phyloP scores from a whole-genome alignment of 2,329 filamentous ascomycete species.

The Alternaria triticina region DNA sequence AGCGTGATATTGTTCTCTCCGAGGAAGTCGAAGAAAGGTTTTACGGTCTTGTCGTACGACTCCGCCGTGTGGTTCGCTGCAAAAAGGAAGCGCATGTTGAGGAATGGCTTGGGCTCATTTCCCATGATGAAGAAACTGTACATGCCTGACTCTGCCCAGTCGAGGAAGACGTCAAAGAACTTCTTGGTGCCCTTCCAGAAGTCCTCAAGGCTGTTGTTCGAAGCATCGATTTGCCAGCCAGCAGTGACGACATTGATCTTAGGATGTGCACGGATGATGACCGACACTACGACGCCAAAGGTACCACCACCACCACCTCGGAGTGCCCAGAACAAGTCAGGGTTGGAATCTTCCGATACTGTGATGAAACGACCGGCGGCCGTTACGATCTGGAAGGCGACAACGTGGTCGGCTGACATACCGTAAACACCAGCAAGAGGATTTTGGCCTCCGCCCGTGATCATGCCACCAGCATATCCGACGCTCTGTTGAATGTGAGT shows the following conservation, averaged over 20 bases:
- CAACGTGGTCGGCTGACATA: slow-evolving; percentile 31
- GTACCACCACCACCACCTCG: slow-evolving; percentile 31
- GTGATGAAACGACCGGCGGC: slow-evolving; percentile 20
- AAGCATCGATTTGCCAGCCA: slow-evolving; percentile 29
- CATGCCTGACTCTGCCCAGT: slow-evolving; percentile 22
- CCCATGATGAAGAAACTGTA: slow-evolving; percentile 27
- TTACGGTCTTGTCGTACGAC: slow-evolving; percentile 14
- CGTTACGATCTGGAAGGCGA: slow-evolving; percentile 28
- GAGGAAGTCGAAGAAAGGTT: slow-evolving; percentile 19
- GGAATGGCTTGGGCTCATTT: slow-evolving; percentile 5
- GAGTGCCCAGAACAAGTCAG: slow-evolving; percentile 34
- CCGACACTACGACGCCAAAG: slow-evolving; percentile 22
- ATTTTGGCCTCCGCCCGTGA: slow-evolving; percentile 59
- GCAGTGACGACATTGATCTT: slow-evolving; percentile 28
- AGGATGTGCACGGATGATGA: slow-evolving; percentile 25
- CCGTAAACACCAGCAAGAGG: slow-evolving; percentile 56
- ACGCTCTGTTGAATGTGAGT: slow-evolving; percentile 45
- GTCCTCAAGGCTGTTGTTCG: slow-evolving; percentile 25
- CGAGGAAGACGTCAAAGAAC: slow-evolving; percentile 17
- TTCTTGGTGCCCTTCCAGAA: slow-evolving; percentile 19
- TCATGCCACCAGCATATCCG: slow-evolving; percentile 51
- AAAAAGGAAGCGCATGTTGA: slow-evolving; percentile 24
- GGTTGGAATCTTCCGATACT: slow-evolving; percentile 8
- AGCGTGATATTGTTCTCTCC: slow-evolving; percentile 24
- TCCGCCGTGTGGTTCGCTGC: slow-evolving; percentile 21